Evolutionary conservation across 1,139 yeast genomes (phyloP), one percentile per base, ranked within the genome.

Genomic region (Insectozyma bohioensis): DNA sequence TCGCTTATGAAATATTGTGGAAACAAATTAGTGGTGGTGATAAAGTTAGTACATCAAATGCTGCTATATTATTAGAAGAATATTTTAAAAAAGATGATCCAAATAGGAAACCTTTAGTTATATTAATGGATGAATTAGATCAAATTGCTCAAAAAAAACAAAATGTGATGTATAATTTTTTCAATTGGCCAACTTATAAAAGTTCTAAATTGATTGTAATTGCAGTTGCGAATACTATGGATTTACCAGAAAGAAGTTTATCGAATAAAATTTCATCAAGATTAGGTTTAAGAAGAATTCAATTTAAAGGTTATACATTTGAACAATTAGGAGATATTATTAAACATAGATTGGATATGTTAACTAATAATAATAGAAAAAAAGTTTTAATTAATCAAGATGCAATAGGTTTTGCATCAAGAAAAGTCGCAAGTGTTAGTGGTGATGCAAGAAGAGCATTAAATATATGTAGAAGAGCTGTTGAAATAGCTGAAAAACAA

Each of bases 141-240:
- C 97, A 92, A 52, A 69, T 94, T 37, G 92, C 90, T 11, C 82
- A 92, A 3, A 84, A 79, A 42, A 82, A 80, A 40, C 96, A 88
- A 53, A 80, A 81, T 32, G 94, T 92, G 29, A 82, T 92, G 85
- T 94, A 92, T 62, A 94, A 92, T 54, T 87, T 94, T 51, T 88
- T 92, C 70, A 90, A 94, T 58, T 92, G 99, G 99, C 96, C 98
- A 5, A 80, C 95, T 0, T 80, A 85, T 48, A 66, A 75, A 10
- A 69, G 80, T 44, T 88, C 97, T 3, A 83, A 82, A 48, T 66
- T 92, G 31, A 78, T 92, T 36, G 95, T 94, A 2, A 72, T 92
- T 31, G 97, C 97, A 0, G 90, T 92, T 20, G 97, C 97, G 6
- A 94, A 94, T 52, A 90, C 97, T 0, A 88, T 94, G 97, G 97